Percentiles rank a stretch among this genome's conserved stretches.
Evolutionary conservation across 164 flowering plant species (phyloP).

Genomic region (Tetrastigma voinierianum): DNA sequence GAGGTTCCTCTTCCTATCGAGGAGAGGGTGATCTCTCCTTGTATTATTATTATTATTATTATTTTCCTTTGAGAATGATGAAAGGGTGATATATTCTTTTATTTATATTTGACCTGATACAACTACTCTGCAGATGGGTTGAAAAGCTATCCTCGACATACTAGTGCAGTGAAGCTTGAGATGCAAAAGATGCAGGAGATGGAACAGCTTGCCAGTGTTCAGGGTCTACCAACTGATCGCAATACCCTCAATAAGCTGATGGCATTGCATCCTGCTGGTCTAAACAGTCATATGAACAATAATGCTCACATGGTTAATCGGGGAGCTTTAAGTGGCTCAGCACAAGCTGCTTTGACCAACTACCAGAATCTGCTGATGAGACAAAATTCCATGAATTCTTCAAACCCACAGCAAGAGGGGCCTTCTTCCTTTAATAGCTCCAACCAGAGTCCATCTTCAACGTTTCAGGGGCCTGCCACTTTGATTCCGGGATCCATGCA

Average conservation of each 20-base stretch:
- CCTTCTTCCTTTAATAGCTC: constrained; percentile 46
- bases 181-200: constrained; percentile 79
- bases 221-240: constrained; percentile 65
- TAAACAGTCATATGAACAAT: constrained; percentile 43
- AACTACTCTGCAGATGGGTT: constrained; percentile 66
- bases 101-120: constrained; percentile 2
- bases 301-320: constrained; percentile 40
- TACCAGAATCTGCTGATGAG: constrained; percentile 71
- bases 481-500: constrained; percentile 42
- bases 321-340: constrained; percentile 53
- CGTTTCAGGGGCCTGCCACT: constrained; percentile 48
- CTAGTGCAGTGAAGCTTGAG: constrained; percentile 50
- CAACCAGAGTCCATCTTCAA: constrained; percentile 43
- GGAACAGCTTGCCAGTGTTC: constrained; percentile 61
- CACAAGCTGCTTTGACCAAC: constrained; percentile 61
- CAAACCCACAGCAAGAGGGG: constrained; percentile 58
- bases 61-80: neutral
- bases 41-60: neutral
- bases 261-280: constrained; percentile 65
- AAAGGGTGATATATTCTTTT: neutral
- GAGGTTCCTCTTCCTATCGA: constrained; percentile 15
- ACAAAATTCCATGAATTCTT: constrained; percentile 70
- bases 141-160: constrained; percentile 73
- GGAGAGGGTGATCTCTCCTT: no score
- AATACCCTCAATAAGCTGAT: constrained; percentile 60